Conservation (phyloP, 768 basidiomycete species). For the Hydnum rufescens region DNA sequence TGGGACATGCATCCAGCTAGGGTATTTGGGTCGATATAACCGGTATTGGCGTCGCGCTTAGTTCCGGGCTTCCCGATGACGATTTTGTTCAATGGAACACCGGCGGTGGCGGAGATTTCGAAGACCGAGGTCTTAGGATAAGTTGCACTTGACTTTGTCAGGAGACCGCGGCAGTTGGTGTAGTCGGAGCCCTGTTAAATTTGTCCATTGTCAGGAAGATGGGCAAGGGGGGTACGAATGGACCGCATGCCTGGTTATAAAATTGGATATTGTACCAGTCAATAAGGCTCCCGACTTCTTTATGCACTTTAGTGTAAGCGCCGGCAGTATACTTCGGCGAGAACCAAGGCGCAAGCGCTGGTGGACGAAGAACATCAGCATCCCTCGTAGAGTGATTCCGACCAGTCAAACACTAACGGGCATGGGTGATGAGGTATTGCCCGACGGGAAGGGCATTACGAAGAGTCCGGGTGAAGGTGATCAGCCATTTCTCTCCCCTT, state of each 20-base stretch:
- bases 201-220: background rate
- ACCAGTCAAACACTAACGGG: no score
- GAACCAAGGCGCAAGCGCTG: constrained; percentile 9
- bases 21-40: constrained; percentile 17
- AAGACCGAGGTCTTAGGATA: constrained; percentile 19
- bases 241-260: background rate
- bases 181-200: background rate
- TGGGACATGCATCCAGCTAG: constrained; percentile 16
- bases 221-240: background rate
- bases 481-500: constrained; percentile 5
- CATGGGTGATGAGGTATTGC: constrained; percentile 8
- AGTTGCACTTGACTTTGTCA: constrained; percentile 6
- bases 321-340: constrained; percentile 1
- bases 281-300: constrained; percentile 3
- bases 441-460: constrained; percentile 4
- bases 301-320: constrained; percentile 5
- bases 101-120: constrained; percentile 16
- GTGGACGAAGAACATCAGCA: background rate
- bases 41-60: constrained; percentile 15
- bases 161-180: background rate
- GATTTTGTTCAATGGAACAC: constrained; percentile 17
- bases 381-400: background rate
- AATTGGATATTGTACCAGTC: constrained; percentile 11
- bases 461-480: constrained; percentile 6
- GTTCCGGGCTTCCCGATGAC: constrained; percentile 21